phyloP scores from a whole-genome alignment of 257 asterid genomes.

The Echites panduratus region DNA sequence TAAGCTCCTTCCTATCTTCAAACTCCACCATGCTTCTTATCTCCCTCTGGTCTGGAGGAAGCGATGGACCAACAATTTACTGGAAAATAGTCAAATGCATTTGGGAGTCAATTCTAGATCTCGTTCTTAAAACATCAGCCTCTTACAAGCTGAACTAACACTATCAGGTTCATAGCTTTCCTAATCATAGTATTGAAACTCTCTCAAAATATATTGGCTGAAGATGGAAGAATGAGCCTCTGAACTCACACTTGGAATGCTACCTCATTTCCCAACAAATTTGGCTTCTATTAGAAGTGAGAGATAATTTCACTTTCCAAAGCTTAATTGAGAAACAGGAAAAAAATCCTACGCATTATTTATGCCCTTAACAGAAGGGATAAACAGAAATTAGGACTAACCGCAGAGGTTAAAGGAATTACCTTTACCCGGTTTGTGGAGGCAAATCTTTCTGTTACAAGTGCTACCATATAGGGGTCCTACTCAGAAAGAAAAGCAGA shows the following conservation, averaged over 20 bases:
- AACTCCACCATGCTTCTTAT: neutral
- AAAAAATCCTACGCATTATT: neutral
- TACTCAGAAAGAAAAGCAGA: slow-evolving; percentile 17
- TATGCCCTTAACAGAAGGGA: neutral
- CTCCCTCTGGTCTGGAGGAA: neutral
- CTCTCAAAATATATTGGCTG: neutral
- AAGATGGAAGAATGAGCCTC: neutral
- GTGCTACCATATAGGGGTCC: slow-evolving; percentile 92
- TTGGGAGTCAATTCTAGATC: neutral
- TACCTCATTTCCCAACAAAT: neutral
- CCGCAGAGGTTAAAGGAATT: slow-evolving; percentile 3
- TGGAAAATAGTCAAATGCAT: neutral
- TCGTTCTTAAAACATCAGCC: neutral
- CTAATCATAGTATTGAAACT: neutral
- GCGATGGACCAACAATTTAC: neutral
- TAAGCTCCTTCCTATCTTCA: neutral
- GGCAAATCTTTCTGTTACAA: slow-evolving; percentile 75
- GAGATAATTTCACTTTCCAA: neutral
- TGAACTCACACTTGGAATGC: neutral
- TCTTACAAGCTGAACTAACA: neutral
- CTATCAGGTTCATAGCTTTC: neutral
- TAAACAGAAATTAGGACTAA: neutral
- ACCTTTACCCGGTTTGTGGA: slow-evolving; percentile 59
- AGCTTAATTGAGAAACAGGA: neutral
- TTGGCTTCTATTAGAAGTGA: neutral